Conservation (phyloP, 345 rosid species). For the Eucalyptus tenuipes region DNA sequence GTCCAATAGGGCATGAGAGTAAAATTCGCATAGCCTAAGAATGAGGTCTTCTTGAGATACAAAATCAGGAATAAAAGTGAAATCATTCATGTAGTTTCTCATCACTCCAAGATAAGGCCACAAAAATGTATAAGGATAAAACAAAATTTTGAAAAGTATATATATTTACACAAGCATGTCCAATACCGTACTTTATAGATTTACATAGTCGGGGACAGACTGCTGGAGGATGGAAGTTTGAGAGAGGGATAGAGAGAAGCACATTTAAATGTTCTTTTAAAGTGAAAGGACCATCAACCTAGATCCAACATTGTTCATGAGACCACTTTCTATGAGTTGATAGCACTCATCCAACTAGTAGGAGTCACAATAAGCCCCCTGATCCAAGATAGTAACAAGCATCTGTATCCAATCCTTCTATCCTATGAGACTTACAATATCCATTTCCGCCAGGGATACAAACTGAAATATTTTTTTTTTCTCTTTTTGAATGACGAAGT, state of each 20-base stretch:
- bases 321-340: background rate
- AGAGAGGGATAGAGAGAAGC: background rate
- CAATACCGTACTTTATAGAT: background rate
- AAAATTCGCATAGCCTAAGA: background rate
- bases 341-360: background rate
- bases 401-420: background rate
- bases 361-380: background rate
- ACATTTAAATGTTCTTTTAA: background rate
- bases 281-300: background rate
- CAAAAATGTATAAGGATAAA: background rate
- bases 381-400: background rate
- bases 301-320: background rate
- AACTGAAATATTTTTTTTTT: background rate
- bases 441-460: background rate
- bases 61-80: background rate
- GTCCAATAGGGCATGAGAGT: background rate
- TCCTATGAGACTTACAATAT: background rate
- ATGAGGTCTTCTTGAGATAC: background rate
- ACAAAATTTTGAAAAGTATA: background rate
- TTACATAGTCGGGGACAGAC: background rate
- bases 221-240: background rate
- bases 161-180: background rate
- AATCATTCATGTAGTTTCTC: background rate
- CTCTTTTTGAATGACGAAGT: background rate
- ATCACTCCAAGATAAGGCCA: background rate